Evolutionary conservation across 768 basidiomycete genomes (phyloP).

Genomic region (Boletus sensibilis): DNA sequence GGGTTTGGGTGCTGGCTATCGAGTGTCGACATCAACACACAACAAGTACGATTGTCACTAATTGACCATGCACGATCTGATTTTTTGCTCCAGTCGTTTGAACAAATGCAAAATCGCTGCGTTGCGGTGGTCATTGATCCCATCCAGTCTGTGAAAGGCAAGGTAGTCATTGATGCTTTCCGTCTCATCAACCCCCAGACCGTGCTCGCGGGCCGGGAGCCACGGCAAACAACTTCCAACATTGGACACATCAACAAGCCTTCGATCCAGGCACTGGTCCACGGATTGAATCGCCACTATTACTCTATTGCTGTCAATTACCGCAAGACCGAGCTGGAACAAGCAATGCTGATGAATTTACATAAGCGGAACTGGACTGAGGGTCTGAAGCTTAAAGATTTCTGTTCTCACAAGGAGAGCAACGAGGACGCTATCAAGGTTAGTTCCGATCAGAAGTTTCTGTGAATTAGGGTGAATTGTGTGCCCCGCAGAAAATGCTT

Average conservation of each 20-base stretch:
- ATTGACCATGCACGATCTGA: constrained; percentile 13
- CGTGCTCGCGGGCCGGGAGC: constrained; percentile 89
- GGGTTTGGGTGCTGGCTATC: constrained; percentile 99
- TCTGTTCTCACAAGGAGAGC: constrained; percentile 78
- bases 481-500: constrained; percentile 64
- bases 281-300: constrained; percentile 96
- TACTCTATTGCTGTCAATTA: constrained; percentile 98
- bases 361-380: constrained; percentile 99
- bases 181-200: constrained; percentile 91
- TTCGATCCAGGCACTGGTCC: constrained; percentile 97
- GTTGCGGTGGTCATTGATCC: constrained; percentile 98
- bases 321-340: constrained; percentile 96
- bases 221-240: constrained; percentile 95
- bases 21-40: constrained; percentile 98
- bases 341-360: constrained; percentile 97
- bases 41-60: constrained; percentile 59
- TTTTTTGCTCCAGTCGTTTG: constrained; percentile 72
- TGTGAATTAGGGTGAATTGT: constrained; percentile 19
- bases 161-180: constrained; percentile 99
- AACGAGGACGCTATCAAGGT: constrained; percentile 98
- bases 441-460: constrained; percentile 26
- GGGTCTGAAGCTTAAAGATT: constrained; percentile 89
- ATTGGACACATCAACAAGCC: constrained; percentile 99
- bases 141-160: constrained; percentile 97
- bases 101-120: constrained; percentile 87